These are phyloP conservation scores for Ogataea minuta DNA, from an alignment of 805 yeast species.

Conservation along the genomic window DNA sequence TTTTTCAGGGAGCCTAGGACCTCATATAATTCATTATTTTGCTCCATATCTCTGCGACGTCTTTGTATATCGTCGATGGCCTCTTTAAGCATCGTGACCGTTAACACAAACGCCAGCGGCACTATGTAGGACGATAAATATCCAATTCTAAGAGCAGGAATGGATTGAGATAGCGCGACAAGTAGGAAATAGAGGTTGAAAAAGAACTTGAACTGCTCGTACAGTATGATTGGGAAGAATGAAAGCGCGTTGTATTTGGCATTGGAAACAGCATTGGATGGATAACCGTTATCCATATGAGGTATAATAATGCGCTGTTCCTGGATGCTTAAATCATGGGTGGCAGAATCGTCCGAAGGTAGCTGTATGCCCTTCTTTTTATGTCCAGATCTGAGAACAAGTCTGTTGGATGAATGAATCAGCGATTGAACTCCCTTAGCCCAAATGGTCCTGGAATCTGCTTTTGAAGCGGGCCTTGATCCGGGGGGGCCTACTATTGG, in stretches of 20 bases:
- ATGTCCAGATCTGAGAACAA: slow-evolving; percentile 23
- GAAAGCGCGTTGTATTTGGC: slow-evolving; percentile 90
- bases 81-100: slow-evolving; percentile 93
- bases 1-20: slow-evolving; percentile 48
- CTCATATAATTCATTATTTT: slow-evolving; percentile 79
- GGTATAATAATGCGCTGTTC: slow-evolving; percentile 41
- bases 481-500: slow-evolving; percentile 4
- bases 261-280: slow-evolving; percentile 84
- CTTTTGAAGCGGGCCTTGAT: slow-evolving; percentile 20
- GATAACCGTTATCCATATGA: slow-evolving; percentile 34
- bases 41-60: slow-evolving; percentile 84
- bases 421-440: slow-evolving; percentile 30
- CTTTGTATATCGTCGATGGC: slow-evolving; percentile 92
- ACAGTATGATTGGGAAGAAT: slow-evolving; percentile 83
- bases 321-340: slow-evolving; percentile 2
- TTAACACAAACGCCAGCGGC: slow-evolving; percentile 88
- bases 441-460: slow-evolving; percentile 30
- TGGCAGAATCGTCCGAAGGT: slow-evolving; percentile 24
- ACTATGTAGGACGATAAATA: slow-evolving; percentile 89
- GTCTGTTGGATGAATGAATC: slow-evolving; percentile 26
- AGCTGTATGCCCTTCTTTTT: slow-evolving; percentile 28
- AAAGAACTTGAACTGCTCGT: slow-evolving; percentile 95
- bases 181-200: slow-evolving; percentile 88
- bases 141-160: slow-evolving; percentile 90
- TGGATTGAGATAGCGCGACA: slow-evolving; percentile 90